A percentile compares a stretch with the other conserved stretches of the same genome.
Evolutionary conservation across 805 yeast genomes (phyloP).

Genomic region (Starmera dryadoides): DNA sequence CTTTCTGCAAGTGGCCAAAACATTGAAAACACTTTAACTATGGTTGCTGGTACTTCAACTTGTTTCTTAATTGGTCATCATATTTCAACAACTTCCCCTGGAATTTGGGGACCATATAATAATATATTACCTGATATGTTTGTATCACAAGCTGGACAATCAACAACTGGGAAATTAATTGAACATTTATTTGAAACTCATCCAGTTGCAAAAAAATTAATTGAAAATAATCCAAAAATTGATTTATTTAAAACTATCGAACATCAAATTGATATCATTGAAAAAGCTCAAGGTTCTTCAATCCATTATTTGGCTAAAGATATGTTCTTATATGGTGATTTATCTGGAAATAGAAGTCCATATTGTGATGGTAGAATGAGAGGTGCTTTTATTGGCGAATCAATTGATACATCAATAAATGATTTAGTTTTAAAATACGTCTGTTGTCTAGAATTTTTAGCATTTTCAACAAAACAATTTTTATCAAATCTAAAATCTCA

Average conservation of each 20-base stretch:
- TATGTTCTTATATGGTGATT: slow-evolving; percentile 46
- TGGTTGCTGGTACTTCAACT: slow-evolving; percentile 60
- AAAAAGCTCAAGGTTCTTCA: slow-evolving; percentile 6
- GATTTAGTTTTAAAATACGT: slow-evolving; percentile 37
- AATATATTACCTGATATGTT: slow-evolving; percentile 23
- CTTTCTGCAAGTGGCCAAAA: slow-evolving; percentile 27
- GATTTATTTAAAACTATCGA: slow-evolving; percentile 20
- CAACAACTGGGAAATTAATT: slow-evolving; percentile 49
- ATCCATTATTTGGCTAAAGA: slow-evolving; percentile 25
- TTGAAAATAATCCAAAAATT: slow-evolving; percentile 2
- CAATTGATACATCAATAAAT: slow-evolving; percentile 24
- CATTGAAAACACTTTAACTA: slow-evolving; percentile 25
- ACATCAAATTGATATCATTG: slow-evolving; percentile 8
- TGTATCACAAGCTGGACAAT: slow-evolving; percentile 50
- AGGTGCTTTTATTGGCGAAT: slow-evolving; percentile 43
- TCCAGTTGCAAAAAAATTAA: slow-evolving; percentile 20
- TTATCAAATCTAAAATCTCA: slow-evolving; percentile 22
- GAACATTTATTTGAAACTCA: slow-evolving; percentile 40
- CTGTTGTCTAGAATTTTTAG: slow-evolving; percentile 40
- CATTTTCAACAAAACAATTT: slow-evolving; percentile 41
- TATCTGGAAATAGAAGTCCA: slow-evolving; percentile 54
- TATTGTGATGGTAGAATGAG: slow-evolving; percentile 40
- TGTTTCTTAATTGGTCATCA: slow-evolving; percentile 36
- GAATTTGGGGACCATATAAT: slow-evolving; percentile 58
- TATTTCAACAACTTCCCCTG: slow-evolving; percentile 20